Conservation (phyloP, 1,284 basidiomycete species). For the Cryptococcus depauperatus region DNA sequence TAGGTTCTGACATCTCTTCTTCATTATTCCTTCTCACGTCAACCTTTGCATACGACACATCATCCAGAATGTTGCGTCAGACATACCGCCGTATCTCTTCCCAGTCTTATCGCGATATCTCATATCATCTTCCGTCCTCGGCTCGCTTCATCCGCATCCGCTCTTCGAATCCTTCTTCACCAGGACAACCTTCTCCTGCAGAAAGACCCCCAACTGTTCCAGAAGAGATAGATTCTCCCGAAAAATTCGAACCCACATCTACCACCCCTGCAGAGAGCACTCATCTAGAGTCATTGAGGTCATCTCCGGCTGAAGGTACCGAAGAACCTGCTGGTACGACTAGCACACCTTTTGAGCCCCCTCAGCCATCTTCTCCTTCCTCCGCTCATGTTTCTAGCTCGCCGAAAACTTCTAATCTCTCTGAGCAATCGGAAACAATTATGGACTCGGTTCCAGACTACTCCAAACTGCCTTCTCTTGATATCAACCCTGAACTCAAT, state of each 20-base stretch:
- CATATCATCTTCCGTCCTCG: constrained; percentile 13
- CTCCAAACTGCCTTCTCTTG: constrained; percentile 42
- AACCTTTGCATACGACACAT: not conserved
- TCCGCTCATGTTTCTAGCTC: no score
- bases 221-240: constrained; percentile 9
- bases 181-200: constrained; percentile 23
- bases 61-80: constrained; percentile 15
- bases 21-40: not conserved
- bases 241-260: not conserved
- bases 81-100: constrained; percentile 8
- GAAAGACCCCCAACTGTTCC: constrained; percentile 26
- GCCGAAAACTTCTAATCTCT: no score
- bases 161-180: constrained; percentile 11
- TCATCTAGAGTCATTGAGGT: not conserved
- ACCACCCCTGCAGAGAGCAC: constrained; percentile 1
- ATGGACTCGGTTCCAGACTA: constrained; percentile 29
- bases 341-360: not conserved
- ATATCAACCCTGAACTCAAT: constrained; percentile 40
- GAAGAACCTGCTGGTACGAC: not conserved
- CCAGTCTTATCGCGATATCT: constrained; percentile 3
- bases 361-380: no score
- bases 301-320: not conserved
- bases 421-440: no score
- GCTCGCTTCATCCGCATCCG: constrained; percentile 17
- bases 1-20: not conserved